Conservation (phyloP, 768 basidiomycete species). For the Hericium coralloides region DNA sequence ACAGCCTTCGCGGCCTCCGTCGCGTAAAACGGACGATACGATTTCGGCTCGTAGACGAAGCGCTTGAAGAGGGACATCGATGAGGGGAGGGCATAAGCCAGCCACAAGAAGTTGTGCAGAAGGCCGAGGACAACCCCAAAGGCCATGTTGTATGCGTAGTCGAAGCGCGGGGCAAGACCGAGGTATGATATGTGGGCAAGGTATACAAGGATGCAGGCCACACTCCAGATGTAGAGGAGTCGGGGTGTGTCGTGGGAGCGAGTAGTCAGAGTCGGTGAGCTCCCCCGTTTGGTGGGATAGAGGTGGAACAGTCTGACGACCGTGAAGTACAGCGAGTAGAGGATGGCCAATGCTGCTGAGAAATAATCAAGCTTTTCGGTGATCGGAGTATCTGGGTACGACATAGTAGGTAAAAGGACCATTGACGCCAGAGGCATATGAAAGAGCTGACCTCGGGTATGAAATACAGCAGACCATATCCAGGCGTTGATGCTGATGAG, state of each 20-base stretch:
- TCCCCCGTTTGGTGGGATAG: constrained; percentile 35
- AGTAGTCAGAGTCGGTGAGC: constrained; percentile 6
- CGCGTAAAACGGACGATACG: constrained; percentile 50
- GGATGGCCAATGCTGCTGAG: constrained; percentile 78
- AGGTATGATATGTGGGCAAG: constrained; percentile 75
- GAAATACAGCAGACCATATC: constrained; percentile 89
- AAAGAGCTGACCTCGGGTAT: constrained; percentile 67
- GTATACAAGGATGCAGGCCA: constrained; percentile 47
- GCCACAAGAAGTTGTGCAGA: constrained; percentile 76
- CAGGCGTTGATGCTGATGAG: constrained; percentile 79
- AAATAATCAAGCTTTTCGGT: constrained; percentile 96
- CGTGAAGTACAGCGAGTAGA: constrained; percentile 73
- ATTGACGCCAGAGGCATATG: not conserved
- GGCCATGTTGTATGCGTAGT: constrained; percentile 88
- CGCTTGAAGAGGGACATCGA: constrained; percentile 39
- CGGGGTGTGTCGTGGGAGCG: constrained; percentile 4
- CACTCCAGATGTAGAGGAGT: constrained; percentile 32
- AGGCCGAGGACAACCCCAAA: constrained; percentile 77
- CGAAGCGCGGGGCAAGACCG: constrained; percentile 65
- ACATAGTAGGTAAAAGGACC: not conserved
- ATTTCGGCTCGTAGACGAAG: constrained; percentile 43
- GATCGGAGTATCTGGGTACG: constrained; percentile 52
- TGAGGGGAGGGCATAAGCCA: constrained; percentile 54
- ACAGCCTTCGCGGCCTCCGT: constrained; percentile 53
- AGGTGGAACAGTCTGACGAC: constrained; percentile 70